Percentiles rank a stretch among this genome's conserved stretches.
These are phyloP conservation scores for Aspergillus niger DNA, from an alignment of 2,329 filamentous ascomycete genomes.

Conservation along the genomic window DNA sequence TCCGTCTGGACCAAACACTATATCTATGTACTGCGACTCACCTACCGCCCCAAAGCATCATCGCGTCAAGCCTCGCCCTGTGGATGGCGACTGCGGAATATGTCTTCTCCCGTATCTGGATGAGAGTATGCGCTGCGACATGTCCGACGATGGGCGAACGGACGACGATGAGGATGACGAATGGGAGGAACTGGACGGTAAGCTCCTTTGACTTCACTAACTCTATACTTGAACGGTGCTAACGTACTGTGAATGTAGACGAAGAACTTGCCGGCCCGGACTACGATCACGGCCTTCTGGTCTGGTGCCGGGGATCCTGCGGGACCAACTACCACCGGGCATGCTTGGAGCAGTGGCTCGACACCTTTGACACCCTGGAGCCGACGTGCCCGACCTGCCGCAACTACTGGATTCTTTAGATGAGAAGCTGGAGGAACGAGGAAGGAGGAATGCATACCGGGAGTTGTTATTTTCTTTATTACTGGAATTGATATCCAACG, in stretches of 20 bases:
- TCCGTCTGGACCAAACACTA: neutral
- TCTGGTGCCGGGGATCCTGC: slow-evolving; percentile 21
- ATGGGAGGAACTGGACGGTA: neutral
- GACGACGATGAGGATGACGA: slow-evolving; percentile 2
- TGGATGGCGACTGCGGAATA: slow-evolving; percentile 17
- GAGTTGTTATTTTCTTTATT: neutral
- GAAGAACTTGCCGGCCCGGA: neutral
- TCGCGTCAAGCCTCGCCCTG: neutral
- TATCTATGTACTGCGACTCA: too few relatives aligned
- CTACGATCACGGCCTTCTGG: slow-evolving; percentile 2
- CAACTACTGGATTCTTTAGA: slow-evolving; percentile 9
- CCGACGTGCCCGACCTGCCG: slow-evolving; percentile 22
- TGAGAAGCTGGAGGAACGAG: neutral
- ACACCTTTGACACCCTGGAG: neutral
- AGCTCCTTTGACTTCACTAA: too few relatives aligned
- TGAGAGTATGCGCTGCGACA: neutral
- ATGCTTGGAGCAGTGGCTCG: slow-evolving; percentile 18
- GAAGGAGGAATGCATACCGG: neutral
- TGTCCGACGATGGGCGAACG: neutral
- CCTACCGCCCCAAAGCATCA: neutral
- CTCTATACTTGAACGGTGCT: too few relatives aligned
- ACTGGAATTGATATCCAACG: neutral
- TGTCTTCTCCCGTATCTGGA: slow-evolving; percentile 3
- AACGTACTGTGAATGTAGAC: neutral
- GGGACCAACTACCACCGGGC: slow-evolving; percentile 21